Conservation (phyloP, 1,284 basidiomycete species). For the Nidula niveotomentosa region DNA sequence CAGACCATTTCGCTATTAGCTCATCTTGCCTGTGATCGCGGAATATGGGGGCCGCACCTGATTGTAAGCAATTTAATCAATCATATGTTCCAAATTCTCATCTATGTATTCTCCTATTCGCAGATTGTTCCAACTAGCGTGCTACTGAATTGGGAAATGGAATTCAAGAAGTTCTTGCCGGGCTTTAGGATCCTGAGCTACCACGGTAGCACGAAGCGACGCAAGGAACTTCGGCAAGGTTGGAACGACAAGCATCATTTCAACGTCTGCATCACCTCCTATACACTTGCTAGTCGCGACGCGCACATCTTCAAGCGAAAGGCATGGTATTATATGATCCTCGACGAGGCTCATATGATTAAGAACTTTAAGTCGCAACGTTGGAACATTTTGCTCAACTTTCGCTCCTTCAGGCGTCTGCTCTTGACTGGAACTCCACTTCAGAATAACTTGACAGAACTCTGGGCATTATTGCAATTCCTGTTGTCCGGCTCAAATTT, state of each 20-base stretch:
- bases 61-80: constrained; percentile 47
- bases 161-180: constrained; percentile 97
- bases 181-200: constrained; percentile 93
- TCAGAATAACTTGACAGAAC: constrained; percentile 94
- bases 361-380: constrained; percentile 97
- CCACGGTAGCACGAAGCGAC: constrained; percentile 88
- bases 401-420: constrained; percentile 86
- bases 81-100: no score
- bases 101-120: no score
- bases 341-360: constrained; percentile 99
- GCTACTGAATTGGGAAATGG: constrained; percentile 98
- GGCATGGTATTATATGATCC: constrained; percentile 95
- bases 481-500: constrained; percentile 94
- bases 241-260: constrained; percentile 94
- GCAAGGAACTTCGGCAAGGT: constrained; percentile 91
- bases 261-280: constrained; percentile 96
- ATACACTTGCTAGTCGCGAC: constrained; percentile 91
- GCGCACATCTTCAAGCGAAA: constrained; percentile 95
- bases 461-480: constrained; percentile 96
- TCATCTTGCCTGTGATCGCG: constrained; percentile 91
- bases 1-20: constrained; percentile 94
- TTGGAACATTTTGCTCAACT: constrained; percentile 95
- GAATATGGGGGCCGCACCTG: constrained; percentile 96
- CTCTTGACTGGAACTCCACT: constrained; percentile 93
- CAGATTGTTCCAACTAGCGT: constrained; percentile 93